Percentiles rank a stretch among this genome's conserved stretches.
Evolutionary conservation across 441 rosid genomes (phyloP).

Genomic region (Erysimum pusillum): DNA sequence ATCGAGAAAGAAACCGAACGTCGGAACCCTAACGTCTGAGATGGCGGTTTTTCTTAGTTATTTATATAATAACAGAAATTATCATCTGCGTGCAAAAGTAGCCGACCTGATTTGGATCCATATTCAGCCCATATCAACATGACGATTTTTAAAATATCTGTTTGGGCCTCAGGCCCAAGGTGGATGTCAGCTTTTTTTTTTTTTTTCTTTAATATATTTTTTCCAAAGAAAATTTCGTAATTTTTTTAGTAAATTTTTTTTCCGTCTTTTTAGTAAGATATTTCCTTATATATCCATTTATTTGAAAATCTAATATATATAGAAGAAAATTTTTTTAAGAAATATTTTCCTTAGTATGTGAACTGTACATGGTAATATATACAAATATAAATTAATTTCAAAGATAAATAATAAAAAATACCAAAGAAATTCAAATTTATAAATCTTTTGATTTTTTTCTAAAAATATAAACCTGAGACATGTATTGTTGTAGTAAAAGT

Average conservation of each 20-base stretch:
- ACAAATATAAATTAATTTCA: not conserved
- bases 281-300: not conserved
- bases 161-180: constrained; percentile 21
- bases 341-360: not conserved
- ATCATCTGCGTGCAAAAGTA: not conserved
- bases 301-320: not conserved
- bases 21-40: constrained; percentile 43
- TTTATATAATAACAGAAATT: not conserved
- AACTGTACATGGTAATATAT: not conserved
- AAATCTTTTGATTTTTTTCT: too few species aligned
- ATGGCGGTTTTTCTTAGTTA: constrained; percentile 17
- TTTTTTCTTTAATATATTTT: not conserved
- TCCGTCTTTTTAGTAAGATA: not conserved
- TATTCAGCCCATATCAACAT: constrained; percentile 20
- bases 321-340: not conserved
- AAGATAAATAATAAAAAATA: not conserved
- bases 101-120: constrained; percentile 9
- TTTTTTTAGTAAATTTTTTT: not conserved
- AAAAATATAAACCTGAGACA: too few species aligned
- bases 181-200: not conserved
- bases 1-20: constrained; percentile 29
- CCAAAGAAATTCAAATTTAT: too few species aligned
- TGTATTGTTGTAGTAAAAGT: too few species aligned
- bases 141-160: not conserved
- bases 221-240: too few species aligned